phyloP scores from a whole-genome alignment of 2,329 filamentous ascomycete genomes.

The Ophiostoma montium region DNA sequence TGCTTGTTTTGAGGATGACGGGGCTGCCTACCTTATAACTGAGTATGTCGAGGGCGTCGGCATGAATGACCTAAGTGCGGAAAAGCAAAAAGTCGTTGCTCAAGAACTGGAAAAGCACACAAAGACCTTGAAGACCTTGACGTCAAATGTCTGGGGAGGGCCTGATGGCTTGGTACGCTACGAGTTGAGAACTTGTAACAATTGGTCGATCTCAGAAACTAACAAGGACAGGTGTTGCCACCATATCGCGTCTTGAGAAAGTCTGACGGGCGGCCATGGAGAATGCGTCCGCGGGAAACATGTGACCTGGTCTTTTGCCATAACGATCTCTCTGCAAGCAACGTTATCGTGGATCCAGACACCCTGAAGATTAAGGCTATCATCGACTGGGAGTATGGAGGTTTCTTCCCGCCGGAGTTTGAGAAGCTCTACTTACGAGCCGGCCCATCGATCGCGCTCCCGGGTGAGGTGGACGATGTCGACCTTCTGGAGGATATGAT shows the following conservation, averaged over 20 bases:
- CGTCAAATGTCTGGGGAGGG: constrained; percentile 13
- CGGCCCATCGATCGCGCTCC: constrained; percentile 13
- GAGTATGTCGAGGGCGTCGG: constrained; percentile 19
- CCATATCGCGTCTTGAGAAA: constrained; percentile 16
- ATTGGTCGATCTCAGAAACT: constrained; percentile 5
- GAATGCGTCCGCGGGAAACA: constrained; percentile 11
- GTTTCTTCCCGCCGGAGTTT: constrained; percentile 18
- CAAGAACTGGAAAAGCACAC: constrained; percentile 17
- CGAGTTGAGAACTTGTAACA: background rate
- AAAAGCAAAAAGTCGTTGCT: constrained; percentile 16
- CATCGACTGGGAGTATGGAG: constrained; percentile 19
- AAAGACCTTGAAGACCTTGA: constrained; percentile 17
- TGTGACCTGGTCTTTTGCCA: constrained; percentile 17
- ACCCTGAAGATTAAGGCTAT: constrained; percentile 17
- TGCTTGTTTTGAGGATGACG: constrained; percentile 19
- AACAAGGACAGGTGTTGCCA: constrained; percentile 15
- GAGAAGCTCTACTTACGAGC: constrained; percentile 14
- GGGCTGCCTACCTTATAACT: constrained; percentile 19
- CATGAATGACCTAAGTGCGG: constrained; percentile 18
- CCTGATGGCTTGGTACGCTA: background rate
- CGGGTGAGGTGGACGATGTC: constrained; percentile 16
- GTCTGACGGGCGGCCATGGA: constrained; percentile 15
- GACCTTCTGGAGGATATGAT: background rate
- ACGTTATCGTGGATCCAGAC: constrained; percentile 16
- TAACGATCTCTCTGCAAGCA: constrained; percentile 15